These are phyloP conservation scores for Setaria italica DNA, from an alignment of 202 grass and related monocot species.

Conservation along the genomic window DNA sequence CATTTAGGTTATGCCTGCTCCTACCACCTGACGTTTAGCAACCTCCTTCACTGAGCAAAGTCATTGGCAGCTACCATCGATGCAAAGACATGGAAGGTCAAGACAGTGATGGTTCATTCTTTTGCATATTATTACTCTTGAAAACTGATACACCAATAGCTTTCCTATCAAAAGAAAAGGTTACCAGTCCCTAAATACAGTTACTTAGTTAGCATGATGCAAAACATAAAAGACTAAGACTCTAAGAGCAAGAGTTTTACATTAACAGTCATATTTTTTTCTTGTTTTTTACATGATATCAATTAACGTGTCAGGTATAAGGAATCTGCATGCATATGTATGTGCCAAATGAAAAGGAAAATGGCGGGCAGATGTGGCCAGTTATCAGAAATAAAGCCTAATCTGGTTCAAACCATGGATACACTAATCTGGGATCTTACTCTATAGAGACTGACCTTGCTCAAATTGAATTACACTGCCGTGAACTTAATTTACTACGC, in stretches of 20 bases:
- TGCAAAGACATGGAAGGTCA: background rate
- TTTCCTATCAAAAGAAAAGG: background rate
- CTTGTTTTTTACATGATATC: background rate
- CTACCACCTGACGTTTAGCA: background rate
- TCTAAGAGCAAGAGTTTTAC: background rate
- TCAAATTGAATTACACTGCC: background rate
- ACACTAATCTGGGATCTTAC: background rate
- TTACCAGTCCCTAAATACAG: background rate
- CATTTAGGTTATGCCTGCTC: background rate
- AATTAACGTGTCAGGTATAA: background rate
- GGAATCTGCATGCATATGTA: background rate
- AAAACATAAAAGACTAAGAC: background rate
- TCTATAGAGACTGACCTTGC: background rate
- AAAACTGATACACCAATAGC: background rate
- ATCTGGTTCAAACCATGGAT: background rate
- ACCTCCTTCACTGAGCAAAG: background rate
- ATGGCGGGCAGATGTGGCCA: background rate
- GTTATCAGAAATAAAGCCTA: background rate
- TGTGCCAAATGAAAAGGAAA: background rate
- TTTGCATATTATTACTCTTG: background rate
- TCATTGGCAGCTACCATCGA: background rate
- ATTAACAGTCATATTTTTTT: background rate
- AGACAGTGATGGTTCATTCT: constrained; percentile 1
- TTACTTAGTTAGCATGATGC: background rate
- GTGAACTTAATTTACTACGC: background rate